A percentile compares a stretch with the other conserved stretches of the same genome.
These are phyloP conservation scores for Globisporangium barbulae DNA, from an alignment of 352 stramenopile genomes.

Conservation along the genomic window DNA sequence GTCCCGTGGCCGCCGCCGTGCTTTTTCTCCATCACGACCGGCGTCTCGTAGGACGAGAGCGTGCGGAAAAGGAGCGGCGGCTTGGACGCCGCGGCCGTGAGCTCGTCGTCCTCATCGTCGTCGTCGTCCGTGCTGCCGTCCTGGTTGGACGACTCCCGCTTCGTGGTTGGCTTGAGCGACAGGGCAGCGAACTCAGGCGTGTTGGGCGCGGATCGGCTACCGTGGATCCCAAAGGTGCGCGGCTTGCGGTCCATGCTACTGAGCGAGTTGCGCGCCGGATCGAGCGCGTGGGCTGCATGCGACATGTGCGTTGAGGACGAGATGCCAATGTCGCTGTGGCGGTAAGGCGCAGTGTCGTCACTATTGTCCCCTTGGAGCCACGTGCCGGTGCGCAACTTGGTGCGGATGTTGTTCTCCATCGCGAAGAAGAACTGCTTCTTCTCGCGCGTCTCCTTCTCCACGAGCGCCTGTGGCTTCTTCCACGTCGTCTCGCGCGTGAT, in stretches of 20 bases:
- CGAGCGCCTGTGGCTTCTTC: constrained; percentile 90
- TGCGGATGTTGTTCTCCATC: constrained; percentile 96
- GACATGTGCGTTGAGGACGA: not conserved
- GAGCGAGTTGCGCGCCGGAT: constrained; percentile 20
- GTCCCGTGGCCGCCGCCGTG: constrained; percentile 6
- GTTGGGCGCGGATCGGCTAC: constrained; percentile 42
- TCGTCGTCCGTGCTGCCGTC: constrained; percentile 30
- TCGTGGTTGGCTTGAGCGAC: constrained; percentile 8
- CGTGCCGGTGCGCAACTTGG: constrained; percentile 69
- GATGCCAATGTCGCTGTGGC: constrained; percentile 22
- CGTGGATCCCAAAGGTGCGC: constrained; percentile 16
- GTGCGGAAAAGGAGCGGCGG: constrained; percentile 64
- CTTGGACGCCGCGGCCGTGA: constrained; percentile 24
- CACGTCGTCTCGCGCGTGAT: constrained; percentile 96
- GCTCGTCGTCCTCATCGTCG: constrained; percentile 29
- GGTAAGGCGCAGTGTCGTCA: constrained; percentile 15
- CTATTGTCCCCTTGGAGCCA: constrained; percentile 42
- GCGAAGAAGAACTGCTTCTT: constrained; percentile 91
- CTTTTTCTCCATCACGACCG: constrained; percentile 59
- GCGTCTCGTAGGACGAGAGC: constrained; percentile 78
- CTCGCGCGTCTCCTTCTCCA: constrained; percentile 77
- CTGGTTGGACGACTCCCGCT: constrained; percentile 27
- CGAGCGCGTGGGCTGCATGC: not conserved
- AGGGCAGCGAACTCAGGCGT: constrained; percentile 40
- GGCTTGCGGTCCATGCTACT: constrained; percentile 24